Conservation (phyloP, 169 alveolate genomes). For the Sarcocystis neurona region DNA sequence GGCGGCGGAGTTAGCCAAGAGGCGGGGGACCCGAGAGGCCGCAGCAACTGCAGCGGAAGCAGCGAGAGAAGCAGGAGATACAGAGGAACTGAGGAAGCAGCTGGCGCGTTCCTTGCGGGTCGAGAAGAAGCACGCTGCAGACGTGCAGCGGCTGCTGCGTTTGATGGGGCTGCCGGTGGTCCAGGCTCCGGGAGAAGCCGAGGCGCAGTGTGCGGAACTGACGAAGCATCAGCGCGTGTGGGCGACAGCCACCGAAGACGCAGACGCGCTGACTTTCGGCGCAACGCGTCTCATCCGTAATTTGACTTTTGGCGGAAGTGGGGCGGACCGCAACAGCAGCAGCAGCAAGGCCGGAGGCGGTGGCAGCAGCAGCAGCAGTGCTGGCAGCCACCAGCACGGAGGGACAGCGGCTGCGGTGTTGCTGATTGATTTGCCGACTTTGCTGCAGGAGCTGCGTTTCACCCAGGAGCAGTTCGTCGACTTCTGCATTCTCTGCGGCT, state of each 20-base stretch:
- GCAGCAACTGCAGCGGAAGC: slow-evolving; percentile 85
- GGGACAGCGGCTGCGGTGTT: slow-evolving; percentile 72
- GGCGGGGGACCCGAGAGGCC: slow-evolving; percentile 87
- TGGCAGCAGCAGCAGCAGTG: neutral
- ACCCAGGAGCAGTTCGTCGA: slow-evolving; percentile 94
- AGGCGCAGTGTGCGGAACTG: slow-evolving; percentile 95
- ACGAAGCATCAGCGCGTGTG: slow-evolving; percentile 89
- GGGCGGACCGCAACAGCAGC: neutral
- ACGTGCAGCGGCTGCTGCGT: slow-evolving; percentile 79
- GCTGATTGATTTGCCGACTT: slow-evolving; percentile 75
- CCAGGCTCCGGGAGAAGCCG: slow-evolving; percentile 97
- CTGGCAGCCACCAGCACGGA: slow-evolving; percentile 32
- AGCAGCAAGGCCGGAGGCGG: neutral
- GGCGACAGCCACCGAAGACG: slow-evolving; percentile 97
- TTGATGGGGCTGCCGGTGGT: slow-evolving; percentile 95
- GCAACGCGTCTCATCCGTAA: slow-evolving; percentile 80
- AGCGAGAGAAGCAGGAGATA: slow-evolving; percentile 91
- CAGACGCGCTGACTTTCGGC: slow-evolving; percentile 96
- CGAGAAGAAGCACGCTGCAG: slow-evolving; percentile 91
- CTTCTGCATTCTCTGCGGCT: slow-evolving; percentile 97
- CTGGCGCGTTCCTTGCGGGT: slow-evolving; percentile 91
- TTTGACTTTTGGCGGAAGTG: slow-evolving; percentile 28
- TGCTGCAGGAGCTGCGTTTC: slow-evolving; percentile 80
- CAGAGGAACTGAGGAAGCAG: slow-evolving; percentile 89
- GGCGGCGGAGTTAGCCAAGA: slow-evolving; percentile 77